These are phyloP conservation scores for Boletellus ananas DNA, from an alignment of 768 basidiomycete genomes.

Conservation along the genomic window DNA sequence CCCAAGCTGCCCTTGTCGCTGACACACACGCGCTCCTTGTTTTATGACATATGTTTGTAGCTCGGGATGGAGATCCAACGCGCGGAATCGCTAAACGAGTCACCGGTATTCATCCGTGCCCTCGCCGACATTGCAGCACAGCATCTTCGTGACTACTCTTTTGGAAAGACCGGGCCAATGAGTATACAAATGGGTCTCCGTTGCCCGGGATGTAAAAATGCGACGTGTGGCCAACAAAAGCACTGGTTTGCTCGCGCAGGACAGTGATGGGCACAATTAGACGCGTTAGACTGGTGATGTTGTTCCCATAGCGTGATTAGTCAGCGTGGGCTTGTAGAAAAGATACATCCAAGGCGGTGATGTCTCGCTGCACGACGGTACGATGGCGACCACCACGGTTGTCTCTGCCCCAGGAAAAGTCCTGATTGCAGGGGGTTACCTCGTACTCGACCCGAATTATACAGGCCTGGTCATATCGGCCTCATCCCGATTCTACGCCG, in stretches of 20 bases:
- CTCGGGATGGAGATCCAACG: constrained; percentile 88
- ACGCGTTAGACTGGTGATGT: no score
- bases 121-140: constrained; percentile 85
- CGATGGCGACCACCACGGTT: constrained; percentile 54
- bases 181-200: constrained; percentile 81
- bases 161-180: constrained; percentile 56
- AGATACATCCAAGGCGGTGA: neutral
- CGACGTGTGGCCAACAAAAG: constrained; percentile 83
- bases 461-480: constrained; percentile 89
- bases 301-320: constrained; percentile 19
- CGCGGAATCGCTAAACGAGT: constrained; percentile 89
- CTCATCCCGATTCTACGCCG: constrained; percentile 90
- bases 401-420: constrained; percentile 96
- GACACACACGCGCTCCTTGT: neutral
- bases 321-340: constrained; percentile 15
- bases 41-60: no score
- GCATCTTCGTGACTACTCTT: constrained; percentile 65
- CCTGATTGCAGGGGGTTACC: constrained; percentile 92
- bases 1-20: neutral
- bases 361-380: neutral
- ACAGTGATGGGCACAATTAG: constrained; percentile 30
- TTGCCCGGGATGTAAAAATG: constrained; percentile 93
- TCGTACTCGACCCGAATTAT: constrained; percentile 86
- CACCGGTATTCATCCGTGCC: constrained; percentile 92
- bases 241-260: constrained; percentile 85